Base-by-base conservation (phyloP, 176 grass and related monocot species). In the Cenchrus americanus region DNA sequence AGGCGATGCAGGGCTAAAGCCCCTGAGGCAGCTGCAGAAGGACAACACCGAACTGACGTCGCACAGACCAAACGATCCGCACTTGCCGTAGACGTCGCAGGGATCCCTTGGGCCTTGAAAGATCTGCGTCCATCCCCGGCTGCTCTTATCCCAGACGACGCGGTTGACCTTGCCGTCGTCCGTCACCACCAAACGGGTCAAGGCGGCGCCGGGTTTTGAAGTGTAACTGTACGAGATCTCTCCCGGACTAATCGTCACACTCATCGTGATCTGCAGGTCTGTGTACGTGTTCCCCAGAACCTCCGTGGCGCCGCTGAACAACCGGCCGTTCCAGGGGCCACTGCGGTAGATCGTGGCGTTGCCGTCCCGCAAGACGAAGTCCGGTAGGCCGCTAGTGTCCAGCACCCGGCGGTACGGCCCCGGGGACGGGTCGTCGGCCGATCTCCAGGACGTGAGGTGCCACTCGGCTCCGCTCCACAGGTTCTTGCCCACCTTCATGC, bases 281-380 rank as follows among this genome's bases (percentile, higher is more conserved):
- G 0, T 5, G 70, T 87, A 81, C 43, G 4, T 44, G 43, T 44
- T 8, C 9, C 3, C 3, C 9, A 34, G 43, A 51, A 7, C 76
- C 86, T 91, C 89, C 9, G 92, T 77, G 42, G 55, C 21, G 50
- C 85, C 78, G 85, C 71, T 89, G 83, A 94, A 92, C 9, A n/a
- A 55, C 19, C n/a, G 3, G 7, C 92, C 92, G 47, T 87, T 79
- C 34, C 77, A 37, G 3, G 88, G 68, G 0, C 87, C 91, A 0
- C 32, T 74, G 51, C 83, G 84, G 32, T 51, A 82, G 0, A 14
- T 66, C 66, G 14, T 51, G 40, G 5, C 80, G 71, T 48, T 10
- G 44, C 83, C 14, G 0, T 67, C 11, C 87, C 69, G 81, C 3
- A 69, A 0, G 2, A 83, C 22, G 1, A 76, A 0, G 21, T 82